Evolutionary conservation across 805 yeast genomes (phyloP), one percentile per base, ranked within the genome.

Genomic region (Kodamaea hsintzibuensis): DNA sequence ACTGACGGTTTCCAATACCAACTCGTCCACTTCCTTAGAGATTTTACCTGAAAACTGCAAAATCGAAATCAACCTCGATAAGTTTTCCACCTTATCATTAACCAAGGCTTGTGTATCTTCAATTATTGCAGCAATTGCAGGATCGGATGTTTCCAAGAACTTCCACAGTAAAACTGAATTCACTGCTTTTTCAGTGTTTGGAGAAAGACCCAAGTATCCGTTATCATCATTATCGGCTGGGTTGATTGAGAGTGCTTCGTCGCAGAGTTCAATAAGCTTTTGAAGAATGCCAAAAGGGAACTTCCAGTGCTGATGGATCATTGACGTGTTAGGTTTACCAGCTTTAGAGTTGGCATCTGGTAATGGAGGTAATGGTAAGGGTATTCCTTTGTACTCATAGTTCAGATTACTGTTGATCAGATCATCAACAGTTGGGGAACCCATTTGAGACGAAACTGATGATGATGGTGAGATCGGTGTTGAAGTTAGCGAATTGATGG

Each of bases 21-120:
- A 72, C 17, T 70, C 78, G 63, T 91, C 95, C 2, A 91, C 88
- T 67, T 92, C 97, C 50, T 79, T 82, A 51, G 89, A 88, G 49
- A 91, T 84, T 61, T 84, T 86, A 58, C 87, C 87, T 17, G 89
- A 84, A 66, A 87, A 91, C 52, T 86, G 83, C 55, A 89, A 74
- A 1, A 90, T 82, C 56, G 91, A 88, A 12, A 89, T 85, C 52
- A 89, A 76, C 62, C 97, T 75, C 14, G 83, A 74, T 16, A 91
- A 78, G 0, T 89, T 79, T 50, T 86, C 90, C 2, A 89, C 78
- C 67, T 92, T 92, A 14, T 80, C 82, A 49, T 76, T 76, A 0
- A 86, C 84, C 19, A 87, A 62, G 0, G 64, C 65, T 56, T 84
- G 82, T 0, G 96, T 88, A 62, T 91, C 96, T 14, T 77, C 82